Percentiles rank a stretch among this genome's conserved stretches.
These are phyloP conservation scores for Fomitopsis betulina DNA, from an alignment of 1,284 basidiomycete species.

Conservation along the genomic window DNA sequence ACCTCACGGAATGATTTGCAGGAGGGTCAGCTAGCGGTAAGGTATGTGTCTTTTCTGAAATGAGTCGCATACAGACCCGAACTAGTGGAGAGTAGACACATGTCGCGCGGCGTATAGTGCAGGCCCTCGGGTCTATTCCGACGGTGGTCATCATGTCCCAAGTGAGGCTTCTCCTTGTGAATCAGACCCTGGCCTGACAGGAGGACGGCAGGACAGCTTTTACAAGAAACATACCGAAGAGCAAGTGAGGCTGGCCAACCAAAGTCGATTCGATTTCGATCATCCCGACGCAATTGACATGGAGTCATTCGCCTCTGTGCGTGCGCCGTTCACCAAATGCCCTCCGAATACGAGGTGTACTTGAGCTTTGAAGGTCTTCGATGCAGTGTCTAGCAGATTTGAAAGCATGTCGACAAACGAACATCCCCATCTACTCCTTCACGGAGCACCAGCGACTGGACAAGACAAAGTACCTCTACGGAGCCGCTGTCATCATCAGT, in stretches of 20 bases:
- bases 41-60: slow-evolving; percentile 38
- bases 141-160: slow-evolving; percentile 88
- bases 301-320: slow-evolving; percentile 76
- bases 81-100: slow-evolving; percentile 59
- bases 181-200: neutral
- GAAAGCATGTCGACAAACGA: slow-evolving; percentile 77
- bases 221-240: slow-evolving; percentile 81
- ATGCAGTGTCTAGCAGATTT: slow-evolving; percentile 78
- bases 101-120: slow-evolving; percentile 86
- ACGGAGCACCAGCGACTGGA: slow-evolving; percentile 82
- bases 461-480: slow-evolving; percentile 91
- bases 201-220: slow-evolving; percentile 76
- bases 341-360: slow-evolving; percentile 10
- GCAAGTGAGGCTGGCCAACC: slow-evolving; percentile 77
- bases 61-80: slow-evolving; percentile 9
- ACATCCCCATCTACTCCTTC: slow-evolving; percentile 95
- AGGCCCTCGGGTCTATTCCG: slow-evolving; percentile 78
- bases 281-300: slow-evolving; percentile 94
- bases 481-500: slow-evolving; percentile 93
- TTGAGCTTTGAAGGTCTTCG: slow-evolving; percentile 9
- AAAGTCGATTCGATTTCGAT: slow-evolving; percentile 89
- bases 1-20: slow-evolving; percentile 24
- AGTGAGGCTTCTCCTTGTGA: slow-evolving; percentile 32
- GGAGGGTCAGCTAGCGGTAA: slow-evolving; percentile 94
- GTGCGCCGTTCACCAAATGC: slow-evolving; percentile 20